Conservation (phyloP, 192 early-diverging fungal species). For the Funneliformis geosporum region DNA sequence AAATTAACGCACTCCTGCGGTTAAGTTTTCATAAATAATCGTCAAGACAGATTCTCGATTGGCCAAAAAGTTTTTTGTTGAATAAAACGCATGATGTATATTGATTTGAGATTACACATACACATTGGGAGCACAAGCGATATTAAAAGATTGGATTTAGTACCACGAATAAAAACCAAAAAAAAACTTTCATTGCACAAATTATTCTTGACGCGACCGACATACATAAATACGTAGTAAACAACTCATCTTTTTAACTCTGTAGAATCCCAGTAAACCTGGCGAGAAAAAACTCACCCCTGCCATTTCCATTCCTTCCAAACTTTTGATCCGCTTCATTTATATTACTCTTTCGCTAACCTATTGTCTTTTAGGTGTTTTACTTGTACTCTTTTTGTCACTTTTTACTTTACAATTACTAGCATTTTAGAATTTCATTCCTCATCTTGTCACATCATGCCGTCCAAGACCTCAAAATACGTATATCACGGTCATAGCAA, state of each 20-base stretch:
- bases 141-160: background rate
- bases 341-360: background rate
- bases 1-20: background rate
- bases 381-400: background rate
- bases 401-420: background rate
- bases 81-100: no score
- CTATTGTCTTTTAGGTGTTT: background rate
- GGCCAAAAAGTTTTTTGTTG: background rate
- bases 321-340: background rate
- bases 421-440: constrained; percentile 17
- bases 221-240: constrained; percentile 10
- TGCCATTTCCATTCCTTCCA: constrained; percentile 25
- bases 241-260: background rate
- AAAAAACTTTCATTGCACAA: constrained; percentile 3
- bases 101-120: background rate
- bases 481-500: constrained; percentile 33
- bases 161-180: background rate
- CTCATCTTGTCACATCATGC: constrained; percentile 26
- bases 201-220: constrained; percentile 14
- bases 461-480: constrained; percentile 29
- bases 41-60: background rate
- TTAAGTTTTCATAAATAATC: background rate
- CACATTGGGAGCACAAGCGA: background rate
- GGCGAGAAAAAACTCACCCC: background rate
- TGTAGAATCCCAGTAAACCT: background rate